These are phyloP conservation scores for Phylloporus sp. DNA, from an alignment of 1,284 basidiomycete species.

Conservation along the genomic window DNA sequence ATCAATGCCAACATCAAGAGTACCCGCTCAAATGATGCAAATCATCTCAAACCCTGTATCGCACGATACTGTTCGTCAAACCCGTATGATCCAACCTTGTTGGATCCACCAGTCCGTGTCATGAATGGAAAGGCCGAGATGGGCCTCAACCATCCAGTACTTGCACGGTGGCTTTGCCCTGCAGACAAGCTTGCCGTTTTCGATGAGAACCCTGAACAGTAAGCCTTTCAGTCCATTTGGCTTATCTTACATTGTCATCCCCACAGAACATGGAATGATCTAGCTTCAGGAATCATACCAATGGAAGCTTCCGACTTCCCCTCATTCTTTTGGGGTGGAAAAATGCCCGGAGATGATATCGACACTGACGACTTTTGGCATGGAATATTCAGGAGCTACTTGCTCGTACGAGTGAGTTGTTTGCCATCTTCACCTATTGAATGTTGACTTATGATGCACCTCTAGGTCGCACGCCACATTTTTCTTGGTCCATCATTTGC, in stretches of 20 bases:
- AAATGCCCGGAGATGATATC: not conserved
- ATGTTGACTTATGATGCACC: not conserved
- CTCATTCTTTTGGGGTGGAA: conserved; percentile 1
- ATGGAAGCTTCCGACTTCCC: conserved; percentile 2
- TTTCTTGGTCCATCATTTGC: not conserved
- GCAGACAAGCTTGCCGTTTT: not conserved
- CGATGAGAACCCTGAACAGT: not conserved
- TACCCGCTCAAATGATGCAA: not conserved
- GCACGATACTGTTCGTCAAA: not conserved
- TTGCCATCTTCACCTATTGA: not conserved
- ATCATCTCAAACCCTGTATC: conserved; percentile 1
- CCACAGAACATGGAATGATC: conserved; percentile 2
- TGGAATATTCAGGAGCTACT: conserved; percentile 3
- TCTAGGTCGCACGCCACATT: conserved; percentile 1
- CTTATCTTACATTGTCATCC: not conserved
- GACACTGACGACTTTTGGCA: not conserved
- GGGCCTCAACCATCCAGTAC: not conserved
- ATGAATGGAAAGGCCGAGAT: not conserved
- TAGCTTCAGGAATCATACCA: not conserved
- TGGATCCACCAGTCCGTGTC: not conserved
- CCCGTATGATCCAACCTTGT: not conserved
- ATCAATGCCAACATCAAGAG: conserved; percentile 2
- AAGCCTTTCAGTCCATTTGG: not conserved
- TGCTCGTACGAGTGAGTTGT: not conserved
- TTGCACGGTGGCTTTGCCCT: not conserved